Base-by-base conservation (phyloP, 2,329 filamentous ascomycete genomes). In the Aspergillus jensenii region DNA sequence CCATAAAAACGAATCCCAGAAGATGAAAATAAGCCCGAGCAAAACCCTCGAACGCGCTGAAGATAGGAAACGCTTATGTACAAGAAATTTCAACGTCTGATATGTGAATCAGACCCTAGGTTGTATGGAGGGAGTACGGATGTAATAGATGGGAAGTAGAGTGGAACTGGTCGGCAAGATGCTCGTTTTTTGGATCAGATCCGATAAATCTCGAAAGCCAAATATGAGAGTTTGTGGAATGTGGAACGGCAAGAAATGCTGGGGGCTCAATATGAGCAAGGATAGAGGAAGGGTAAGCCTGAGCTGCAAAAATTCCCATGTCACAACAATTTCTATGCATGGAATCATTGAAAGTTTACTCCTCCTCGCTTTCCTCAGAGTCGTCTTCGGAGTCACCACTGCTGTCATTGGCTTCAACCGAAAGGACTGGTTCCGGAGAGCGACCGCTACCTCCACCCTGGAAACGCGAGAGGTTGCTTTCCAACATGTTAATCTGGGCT, bases 341-440 rank as follows among this genome's bases (percentile, higher is more conserved):
- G 45, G 31, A 48, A 15, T 21, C 40, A 55, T n/a, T 27, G 27
- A 51, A 27, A 4, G 44, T 52, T 68, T 73, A 81, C 70, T 81
- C 79, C 62, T 81, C 78, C 62, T 80, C 79, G 59, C 78, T 80
- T 67, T 81, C 79, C 56, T 79, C 78, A 17, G 77, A 77, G 59
- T 78, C 77, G 62, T 79, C 78, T 50, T 78, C 77, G 39, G 78
- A 79, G 55, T 78, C 70, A 51, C 72, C 78, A 61, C 78, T 79
- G 61, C 76, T 78, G 55, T 79, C 77, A 40, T 71, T 74, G 52
- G 67, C 68, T 63, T 79, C 77, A 40, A 78, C 76, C 3, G 76
- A 78, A 56, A 70, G 75, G 49, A 78, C 64, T 23, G 76, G 76
- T 51, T 78, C 76, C 5, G 77, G 75, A 23, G 76, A 78, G 39